Conservation (phyloP, 345 rosid species). For the Pugionium cornutum region DNA sequence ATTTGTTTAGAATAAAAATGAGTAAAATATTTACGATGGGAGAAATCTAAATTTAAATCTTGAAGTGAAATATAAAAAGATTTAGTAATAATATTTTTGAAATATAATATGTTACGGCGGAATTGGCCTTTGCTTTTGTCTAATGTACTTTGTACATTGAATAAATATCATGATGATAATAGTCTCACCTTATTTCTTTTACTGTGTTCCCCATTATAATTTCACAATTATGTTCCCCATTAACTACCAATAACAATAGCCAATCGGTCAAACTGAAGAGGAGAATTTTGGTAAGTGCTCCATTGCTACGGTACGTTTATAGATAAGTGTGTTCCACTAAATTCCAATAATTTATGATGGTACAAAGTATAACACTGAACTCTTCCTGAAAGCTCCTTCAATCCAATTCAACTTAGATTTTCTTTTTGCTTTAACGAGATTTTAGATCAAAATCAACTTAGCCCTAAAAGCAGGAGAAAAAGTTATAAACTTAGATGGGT, state of each 20-base stretch:
- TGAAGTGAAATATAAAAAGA: no score
- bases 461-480: neutral
- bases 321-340: conserved; percentile 25
- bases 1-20: no score
- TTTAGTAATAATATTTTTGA: no score
- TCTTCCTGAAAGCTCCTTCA: neutral
- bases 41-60: no score
- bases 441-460: neutral
- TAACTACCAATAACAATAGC: conserved; percentile 34
- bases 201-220: conserved; percentile 39
- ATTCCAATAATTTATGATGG: conserved; percentile 5
- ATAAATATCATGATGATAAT: conserved; percentile 25
- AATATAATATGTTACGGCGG: neutral
- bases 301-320: conserved; percentile 34
- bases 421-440: neutral
- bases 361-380: conserved; percentile 1
- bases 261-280: conserved; percentile 24
- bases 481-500: neutral
- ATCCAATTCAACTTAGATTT: neutral
- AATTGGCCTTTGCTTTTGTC: conserved; percentile 18
- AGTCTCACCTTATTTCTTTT: conserved; percentile 14
- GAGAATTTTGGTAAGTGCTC: conserved; percentile 14
- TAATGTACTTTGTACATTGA: conserved; percentile 35
- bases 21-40: no score
- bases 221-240: conserved; percentile 41